Base-by-base conservation (phyloP, 176 grass and related monocot genomes). In the Ampelocalamus luodianensis region DNA sequence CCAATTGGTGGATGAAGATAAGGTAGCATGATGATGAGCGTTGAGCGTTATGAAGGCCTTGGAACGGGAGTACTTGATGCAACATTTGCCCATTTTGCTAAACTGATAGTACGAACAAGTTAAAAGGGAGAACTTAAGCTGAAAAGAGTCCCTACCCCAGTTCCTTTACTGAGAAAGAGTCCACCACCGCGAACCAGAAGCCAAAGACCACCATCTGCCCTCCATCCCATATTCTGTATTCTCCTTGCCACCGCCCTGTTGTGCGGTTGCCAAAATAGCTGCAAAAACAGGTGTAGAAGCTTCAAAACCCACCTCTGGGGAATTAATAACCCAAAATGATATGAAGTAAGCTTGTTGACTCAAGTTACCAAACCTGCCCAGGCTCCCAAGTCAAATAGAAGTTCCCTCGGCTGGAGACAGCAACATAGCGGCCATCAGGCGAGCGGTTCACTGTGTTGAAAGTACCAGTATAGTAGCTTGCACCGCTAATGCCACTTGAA, bases 171-270 rank as follows among this genome's bases (percentile, higher is more conserved):
- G 61, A 99, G 93, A 85, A 93, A 98, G 81, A 98, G 96, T 13
- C 96, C 93, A 60, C 96, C 96, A 12, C 96, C 96, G 3, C 96
- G 93, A 59, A 95, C 96, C 8, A 99, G 91, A 80, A 99, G 96
- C 96, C 96, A 98, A 77, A 98, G 96, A 7, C 96, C 93, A 70
- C 96, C 96, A 80, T 98, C 96, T 27, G 96, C 87, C 89, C 96
- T 95, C 96, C 96, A 99, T 29, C 96, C 96, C 93, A 99, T 99
- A 58, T 94, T 99, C 84, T 99, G 93, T 89, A 99, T 99, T 70
- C 96, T 79, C 37, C 96, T 90, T 23, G 96, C 96, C 37, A 99
- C 96, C 14, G 96, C 90, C 88, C 96, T 95, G 66, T 96, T 99
- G 86, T 99, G 96, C 15, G 96, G 96, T 90, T 99, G 93, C 96